Conservation (phyloP, 106 monocot species). For the Phalaenopsis aphrodite region DNA sequence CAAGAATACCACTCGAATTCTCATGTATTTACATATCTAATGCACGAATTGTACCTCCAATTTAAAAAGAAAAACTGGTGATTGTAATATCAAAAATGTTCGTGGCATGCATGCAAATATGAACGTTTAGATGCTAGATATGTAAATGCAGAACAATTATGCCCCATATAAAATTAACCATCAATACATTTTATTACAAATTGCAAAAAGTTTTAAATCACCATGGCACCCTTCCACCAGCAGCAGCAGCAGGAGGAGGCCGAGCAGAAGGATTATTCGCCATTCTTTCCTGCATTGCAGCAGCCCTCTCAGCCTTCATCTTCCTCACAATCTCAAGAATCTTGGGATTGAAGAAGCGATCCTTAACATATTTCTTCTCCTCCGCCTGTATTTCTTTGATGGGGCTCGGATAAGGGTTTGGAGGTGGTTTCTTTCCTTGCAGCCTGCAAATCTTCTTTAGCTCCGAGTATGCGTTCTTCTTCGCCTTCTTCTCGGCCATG, state of each 20-base stretch:
- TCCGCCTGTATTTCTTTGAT: constrained; percentile 84
- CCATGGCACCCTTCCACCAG: background rate
- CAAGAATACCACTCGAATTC: too few species aligned
- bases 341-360: constrained; percentile 79
- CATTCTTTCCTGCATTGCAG: constrained; percentile 16
- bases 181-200: background rate
- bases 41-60: background rate
- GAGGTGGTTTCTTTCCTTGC: constrained; percentile 68
- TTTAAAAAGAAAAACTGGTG: too few species aligned
- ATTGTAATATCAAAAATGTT: too few species aligned
- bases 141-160: too few species aligned
- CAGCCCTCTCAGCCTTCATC: constrained; percentile 61
- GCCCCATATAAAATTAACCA: too few species aligned
- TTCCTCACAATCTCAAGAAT: constrained; percentile 54
- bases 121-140: too few species aligned
- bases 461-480: constrained; percentile 76
- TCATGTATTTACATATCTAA: background rate
- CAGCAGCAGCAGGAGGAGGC: background rate
- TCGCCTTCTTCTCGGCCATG: constrained; percentile 63
- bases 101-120: too few species aligned
- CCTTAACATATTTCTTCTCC: constrained; percentile 56
- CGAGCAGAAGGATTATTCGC: background rate
- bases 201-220: background rate
- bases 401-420: constrained; percentile 79
- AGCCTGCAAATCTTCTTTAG: constrained; percentile 57